Evolutionary conservation across 352 stramenopile genomes (phyloP).

Genomic region (Phytophthora parvispora): DNA sequence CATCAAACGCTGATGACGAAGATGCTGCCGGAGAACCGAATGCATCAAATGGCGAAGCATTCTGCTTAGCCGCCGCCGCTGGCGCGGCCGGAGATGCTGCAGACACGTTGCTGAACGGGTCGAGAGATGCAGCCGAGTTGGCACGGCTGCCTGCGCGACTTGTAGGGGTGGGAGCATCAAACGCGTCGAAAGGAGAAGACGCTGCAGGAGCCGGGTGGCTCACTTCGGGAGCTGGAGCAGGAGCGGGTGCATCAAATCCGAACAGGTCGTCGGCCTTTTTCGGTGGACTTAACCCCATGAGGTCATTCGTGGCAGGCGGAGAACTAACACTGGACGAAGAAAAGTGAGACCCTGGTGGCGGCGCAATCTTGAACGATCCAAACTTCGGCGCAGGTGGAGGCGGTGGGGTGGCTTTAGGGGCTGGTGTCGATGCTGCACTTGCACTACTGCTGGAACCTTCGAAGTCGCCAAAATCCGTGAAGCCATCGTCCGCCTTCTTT

Average conservation of each 20-base stretch:
- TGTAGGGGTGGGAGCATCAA: conserved; percentile 38
- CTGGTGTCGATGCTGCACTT: conserved; percentile 31
- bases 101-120: conserved; percentile 47
- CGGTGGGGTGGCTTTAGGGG: conserved; percentile 38
- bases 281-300: conserved; percentile 72
- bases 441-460: conserved; percentile 23
- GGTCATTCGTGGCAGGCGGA: conserved; percentile 53
- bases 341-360: conserved; percentile 62
- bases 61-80: conserved; percentile 13
- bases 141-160: conserved; percentile 23
- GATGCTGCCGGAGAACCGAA: conserved; percentile 31
- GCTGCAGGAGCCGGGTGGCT: conserved; percentile 18
- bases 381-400: conserved; percentile 43
- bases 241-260: conserved; percentile 55
- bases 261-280: conserved; percentile 61
- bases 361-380: conserved; percentile 77
- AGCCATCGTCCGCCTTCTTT: conserved; percentile 30
- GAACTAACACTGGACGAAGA: conserved; percentile 34
- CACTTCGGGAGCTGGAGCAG: conserved; percentile 26
- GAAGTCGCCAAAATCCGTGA: conserved; percentile 75
- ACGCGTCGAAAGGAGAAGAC: conserved; percentile 54
- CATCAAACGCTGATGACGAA: conserved; percentile 38
- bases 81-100: conserved; percentile 18
- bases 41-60: conserved; percentile 53
- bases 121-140: conserved; percentile 36